Base-by-base conservation (phyloP, 306 rosid genomes). In the Citrullus amarus region DNA sequence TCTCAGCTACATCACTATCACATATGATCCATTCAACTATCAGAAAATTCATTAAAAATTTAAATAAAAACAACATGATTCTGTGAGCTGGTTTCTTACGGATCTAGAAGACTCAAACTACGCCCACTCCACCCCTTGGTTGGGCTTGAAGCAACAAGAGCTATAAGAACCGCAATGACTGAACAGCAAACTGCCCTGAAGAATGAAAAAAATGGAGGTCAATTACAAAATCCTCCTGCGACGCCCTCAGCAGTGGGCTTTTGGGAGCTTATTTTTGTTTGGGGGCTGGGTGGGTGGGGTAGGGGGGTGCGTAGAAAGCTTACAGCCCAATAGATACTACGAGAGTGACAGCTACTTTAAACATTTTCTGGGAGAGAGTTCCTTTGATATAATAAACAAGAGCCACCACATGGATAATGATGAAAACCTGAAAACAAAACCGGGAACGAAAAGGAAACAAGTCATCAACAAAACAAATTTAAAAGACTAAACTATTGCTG, bases 41-140 rank as follows among this genome's bases (percentile, higher is more conserved):
- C 57, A 28, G 74, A 77, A 50, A 48, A 30, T 73, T 25, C 79
- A 63, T 57, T 67, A 56, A 48, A 63, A 79, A 54, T 22, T 53
- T 9, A 50, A 73, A 79, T 83, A 36, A 79, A 86, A 61, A 32
- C 51, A 48, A 60, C 70, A 39, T 41, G 68, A 63, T 68, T 72
- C 76, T 41, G 78, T 38, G 63, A 86, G 82, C 75, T 77, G 55
- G 83, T 75, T 78, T 83, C 93, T 85, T 78, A 96, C 99, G 99
- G 99, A 78, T 96, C 98, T 79, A 96, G 88, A 32, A 96, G 91
- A 86, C 98, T 96, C 79, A 96, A 89, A 86, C 99, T 96, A 80
- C 99, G 86, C 60, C 99, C 99, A 88, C 99, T 96, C 99, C 99
- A 96, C 79, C 99, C 99, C 88, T 51, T 91, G 17, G 99, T 96